Conservation (phyloP, 257 asterid species). For the Nicotiana noctiflora region DNA sequence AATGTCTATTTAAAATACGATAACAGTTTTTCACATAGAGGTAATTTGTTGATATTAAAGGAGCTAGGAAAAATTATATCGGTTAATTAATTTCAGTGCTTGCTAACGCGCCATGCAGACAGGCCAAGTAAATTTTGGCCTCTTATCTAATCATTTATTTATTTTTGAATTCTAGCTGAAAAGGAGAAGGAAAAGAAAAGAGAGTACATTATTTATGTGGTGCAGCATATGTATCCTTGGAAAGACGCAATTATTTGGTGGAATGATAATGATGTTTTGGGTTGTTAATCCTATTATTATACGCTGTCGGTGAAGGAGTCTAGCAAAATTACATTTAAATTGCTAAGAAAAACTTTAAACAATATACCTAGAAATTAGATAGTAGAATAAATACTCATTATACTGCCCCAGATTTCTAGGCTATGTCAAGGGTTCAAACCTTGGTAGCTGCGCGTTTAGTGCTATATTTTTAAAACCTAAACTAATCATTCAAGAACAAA, state of each 20-base stretch:
- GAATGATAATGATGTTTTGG: not conserved
- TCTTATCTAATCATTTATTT: too few relatives aligned
- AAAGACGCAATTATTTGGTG: not conserved
- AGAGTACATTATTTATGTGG: not conserved
- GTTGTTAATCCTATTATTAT: not conserved
- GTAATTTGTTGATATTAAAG: not conserved
- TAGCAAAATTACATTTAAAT: not conserved
- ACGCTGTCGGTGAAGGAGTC: not conserved
- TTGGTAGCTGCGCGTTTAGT: too few relatives aligned
- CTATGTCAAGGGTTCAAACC: too few relatives aligned
- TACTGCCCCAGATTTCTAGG: too few relatives aligned
- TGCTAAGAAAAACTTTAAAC: too few relatives aligned
- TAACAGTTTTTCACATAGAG: not conserved
- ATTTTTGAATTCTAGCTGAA: too few relatives aligned
- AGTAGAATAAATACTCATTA: too few relatives aligned
- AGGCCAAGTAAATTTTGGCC: too few relatives aligned
- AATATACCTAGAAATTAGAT: too few relatives aligned
- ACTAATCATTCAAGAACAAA: too few relatives aligned
- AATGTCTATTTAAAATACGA: not conserved
- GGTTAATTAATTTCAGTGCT: not conserved
- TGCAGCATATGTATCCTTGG: not conserved
- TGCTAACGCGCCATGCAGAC: too few relatives aligned
- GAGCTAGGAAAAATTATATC: not conserved
- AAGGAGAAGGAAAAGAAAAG: not conserved
- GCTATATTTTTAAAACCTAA: too few relatives aligned